Conservation (phyloP, 768 basidiomycete species). For the Paxillus ammoniavirescens region DNA sequence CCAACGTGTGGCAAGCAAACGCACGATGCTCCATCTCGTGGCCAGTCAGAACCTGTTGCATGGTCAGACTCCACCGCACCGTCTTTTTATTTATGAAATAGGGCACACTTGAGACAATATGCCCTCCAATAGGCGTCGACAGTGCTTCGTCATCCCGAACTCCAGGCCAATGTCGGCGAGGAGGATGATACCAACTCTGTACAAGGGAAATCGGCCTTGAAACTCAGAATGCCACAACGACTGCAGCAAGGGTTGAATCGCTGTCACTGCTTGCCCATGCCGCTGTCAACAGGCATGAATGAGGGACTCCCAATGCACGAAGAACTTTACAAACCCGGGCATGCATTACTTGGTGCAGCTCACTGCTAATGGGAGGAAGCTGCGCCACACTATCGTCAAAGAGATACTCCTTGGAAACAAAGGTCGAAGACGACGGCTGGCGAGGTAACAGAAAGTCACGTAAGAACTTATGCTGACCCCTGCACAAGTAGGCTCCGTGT, state of each 20-base stretch:
- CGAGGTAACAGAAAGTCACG: constrained; percentile 63
- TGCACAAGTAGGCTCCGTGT: constrained; percentile 10
- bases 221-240: constrained; percentile 82
- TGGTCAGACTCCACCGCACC: background rate
- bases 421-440: constrained; percentile 51
- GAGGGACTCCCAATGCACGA: constrained; percentile 13
- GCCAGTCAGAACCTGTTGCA: constrained; percentile 61
- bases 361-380: constrained; percentile 39
- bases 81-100: background rate
- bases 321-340: constrained; percentile 34
- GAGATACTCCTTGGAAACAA: constrained; percentile 56
- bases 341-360: constrained; percentile 43
- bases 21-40: constrained; percentile 76
- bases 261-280: constrained; percentile 57
- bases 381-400: constrained; percentile 37
- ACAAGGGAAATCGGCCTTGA: constrained; percentile 61
- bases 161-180: constrained; percentile 80
- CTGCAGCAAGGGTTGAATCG: constrained; percentile 65
- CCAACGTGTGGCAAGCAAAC: constrained; percentile 68
- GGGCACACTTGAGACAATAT: constrained; percentile 74
- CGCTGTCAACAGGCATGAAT: constrained; percentile 40
- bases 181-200: constrained; percentile 66
- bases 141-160: constrained; percentile 70
- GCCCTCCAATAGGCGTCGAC: constrained; percentile 65
- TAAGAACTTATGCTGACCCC: constrained; percentile 65